Conservation (phyloP, 176 grass and related monocot genomes). For the Themeda triandra region DNA sequence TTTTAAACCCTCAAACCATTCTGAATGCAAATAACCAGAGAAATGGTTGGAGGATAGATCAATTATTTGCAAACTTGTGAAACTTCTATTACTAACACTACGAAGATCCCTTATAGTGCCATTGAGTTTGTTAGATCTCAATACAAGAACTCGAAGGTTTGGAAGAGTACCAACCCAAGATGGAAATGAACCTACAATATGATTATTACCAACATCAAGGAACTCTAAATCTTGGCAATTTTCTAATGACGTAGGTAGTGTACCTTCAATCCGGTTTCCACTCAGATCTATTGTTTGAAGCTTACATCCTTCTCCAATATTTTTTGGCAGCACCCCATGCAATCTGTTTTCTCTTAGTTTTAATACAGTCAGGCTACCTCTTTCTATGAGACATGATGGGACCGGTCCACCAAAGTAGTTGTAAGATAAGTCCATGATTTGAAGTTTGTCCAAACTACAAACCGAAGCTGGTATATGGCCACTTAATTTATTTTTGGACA, state of each 20-base stretch:
- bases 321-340: no score
- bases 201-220: conserved; percentile 38
- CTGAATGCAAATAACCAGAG: background rate
- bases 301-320: no score
- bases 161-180: conserved; percentile 17
- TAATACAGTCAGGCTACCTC: no score
- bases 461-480: no score
- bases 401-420: no score
- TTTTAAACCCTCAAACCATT: conserved; percentile 4
- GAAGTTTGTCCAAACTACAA: no score
- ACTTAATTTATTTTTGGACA: no score
- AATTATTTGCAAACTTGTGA: conserved; percentile 29
- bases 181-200: conserved; percentile 23
- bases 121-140: conserved; percentile 18
- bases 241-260: conserved; percentile 28
- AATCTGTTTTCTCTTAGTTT: no score
- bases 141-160: conserved; percentile 19
- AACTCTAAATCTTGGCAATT: conserved; percentile 1
- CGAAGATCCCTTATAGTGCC: background rate
- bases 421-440: no score
- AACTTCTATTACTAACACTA: background rate
- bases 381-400: no score
- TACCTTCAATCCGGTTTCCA: background rate
- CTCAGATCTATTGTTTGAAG: no score
- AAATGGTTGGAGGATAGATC: conserved; percentile 30